These are phyloP conservation scores for Sapria himalayana DNA, from an alignment of 345 rosid genomes.

Conservation along the genomic window DNA sequence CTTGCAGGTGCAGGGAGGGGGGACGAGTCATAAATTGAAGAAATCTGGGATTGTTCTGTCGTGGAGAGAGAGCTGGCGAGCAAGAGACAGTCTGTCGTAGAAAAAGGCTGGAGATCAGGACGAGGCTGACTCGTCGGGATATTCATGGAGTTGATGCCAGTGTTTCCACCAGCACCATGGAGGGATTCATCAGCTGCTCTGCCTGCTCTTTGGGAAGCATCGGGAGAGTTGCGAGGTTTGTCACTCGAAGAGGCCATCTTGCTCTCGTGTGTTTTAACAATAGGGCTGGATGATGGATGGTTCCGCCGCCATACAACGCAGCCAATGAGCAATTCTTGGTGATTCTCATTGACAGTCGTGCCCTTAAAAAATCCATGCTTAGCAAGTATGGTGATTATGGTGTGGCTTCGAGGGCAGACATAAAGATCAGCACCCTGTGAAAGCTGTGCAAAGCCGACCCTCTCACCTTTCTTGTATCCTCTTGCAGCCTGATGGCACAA, in stretches of 20 bases:
- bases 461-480: no score
- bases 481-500: no score
- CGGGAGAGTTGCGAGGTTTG: slow-evolving; percentile 5
- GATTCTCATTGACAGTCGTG: no score
- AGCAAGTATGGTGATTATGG: no score
- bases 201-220: slow-evolving; percentile 1
- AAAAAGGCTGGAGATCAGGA: slow-evolving; percentile 3
- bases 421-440: no score
- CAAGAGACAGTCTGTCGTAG: slow-evolving; percentile 4
- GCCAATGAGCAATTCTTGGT: no score
- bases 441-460: no score
- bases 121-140: slow-evolving; percentile 1
- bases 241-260: slow-evolving; percentile 5
- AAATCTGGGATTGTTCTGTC: not conserved
- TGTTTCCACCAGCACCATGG: slow-evolving; percentile 3
- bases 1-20: not conserved
- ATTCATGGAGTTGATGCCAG: slow-evolving; percentile 3
- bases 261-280: slow-evolving; percentile 5
- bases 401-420: no score
- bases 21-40: not conserved
- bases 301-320: slow-evolving; percentile 19
- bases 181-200: slow-evolving; percentile 5
- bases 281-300: slow-evolving; percentile 3
- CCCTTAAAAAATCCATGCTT: no score
- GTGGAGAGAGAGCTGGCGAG: not conserved